Percentiles rank a stretch among this genome's conserved stretches.
Conservation (phyloP, 805 yeast species). For the Ogataea naganishii region DNA sequence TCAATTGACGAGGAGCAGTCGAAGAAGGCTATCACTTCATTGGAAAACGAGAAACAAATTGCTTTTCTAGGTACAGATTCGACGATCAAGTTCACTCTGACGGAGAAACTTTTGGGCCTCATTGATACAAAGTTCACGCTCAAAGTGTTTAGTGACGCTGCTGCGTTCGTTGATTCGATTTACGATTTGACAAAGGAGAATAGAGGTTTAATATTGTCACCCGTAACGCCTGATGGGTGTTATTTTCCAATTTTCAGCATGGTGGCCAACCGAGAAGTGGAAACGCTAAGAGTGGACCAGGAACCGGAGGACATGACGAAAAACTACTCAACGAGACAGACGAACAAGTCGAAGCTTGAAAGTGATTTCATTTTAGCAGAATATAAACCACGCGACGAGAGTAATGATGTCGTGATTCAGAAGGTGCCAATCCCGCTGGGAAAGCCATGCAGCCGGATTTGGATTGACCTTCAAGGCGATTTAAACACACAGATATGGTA, state of each 20-base stretch:
- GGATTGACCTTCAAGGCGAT: constrained; percentile 63
- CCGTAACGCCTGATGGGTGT: constrained; percentile 51
- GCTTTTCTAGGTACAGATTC: constrained; percentile 38
- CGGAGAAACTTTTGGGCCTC: constrained; percentile 41
- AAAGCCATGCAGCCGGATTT: constrained; percentile 53
- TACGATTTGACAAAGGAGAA: constrained; percentile 30
- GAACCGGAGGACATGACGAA: constrained; percentile 36
- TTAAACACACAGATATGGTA: constrained; percentile 57
- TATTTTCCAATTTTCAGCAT: constrained; percentile 55
- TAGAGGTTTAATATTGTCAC: constrained; percentile 48
- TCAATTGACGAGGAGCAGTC: constrained; percentile 36
- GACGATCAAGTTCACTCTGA: constrained; percentile 44
- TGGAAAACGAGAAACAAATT: constrained; percentile 51
- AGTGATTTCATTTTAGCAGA: constrained; percentile 46
- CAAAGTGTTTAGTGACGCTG: constrained; percentile 35
- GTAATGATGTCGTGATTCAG: constrained; percentile 3
- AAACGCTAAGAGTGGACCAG: constrained; percentile 47
- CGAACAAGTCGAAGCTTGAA: constrained; percentile 59
- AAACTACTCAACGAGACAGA: constrained; percentile 68
- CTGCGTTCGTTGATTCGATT: constrained; percentile 35
- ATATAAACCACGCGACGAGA: constrained; percentile 4
- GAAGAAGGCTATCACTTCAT: constrained; percentile 37
- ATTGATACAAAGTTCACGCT: constrained; percentile 29
- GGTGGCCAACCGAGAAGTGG: constrained; percentile 32
- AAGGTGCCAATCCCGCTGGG: constrained; percentile 46